Evolutionary conservation across 2,329 filamentous ascomycete genomes (phyloP).

Genomic region (Paracamarosporium sp.): DNA sequence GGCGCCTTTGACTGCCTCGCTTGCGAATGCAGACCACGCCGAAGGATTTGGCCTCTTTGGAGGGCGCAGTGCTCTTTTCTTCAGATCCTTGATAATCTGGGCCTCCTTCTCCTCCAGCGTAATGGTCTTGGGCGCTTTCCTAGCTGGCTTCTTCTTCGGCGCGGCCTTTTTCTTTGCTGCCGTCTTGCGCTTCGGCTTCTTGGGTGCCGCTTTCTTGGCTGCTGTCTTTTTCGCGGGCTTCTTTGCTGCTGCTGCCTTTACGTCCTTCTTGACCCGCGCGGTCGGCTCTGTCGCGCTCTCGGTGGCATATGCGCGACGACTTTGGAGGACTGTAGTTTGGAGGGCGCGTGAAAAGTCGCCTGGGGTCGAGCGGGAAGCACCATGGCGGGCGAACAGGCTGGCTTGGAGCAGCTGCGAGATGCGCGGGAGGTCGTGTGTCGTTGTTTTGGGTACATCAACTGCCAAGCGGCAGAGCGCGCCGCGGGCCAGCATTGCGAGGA

Average conservation of each 20-base stretch:
- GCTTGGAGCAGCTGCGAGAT: slow-evolving; percentile 38
- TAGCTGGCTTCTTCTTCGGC: slow-evolving; percentile 9
- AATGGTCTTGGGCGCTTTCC: too few species aligned
- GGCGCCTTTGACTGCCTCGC: slow-evolving; percentile 20
- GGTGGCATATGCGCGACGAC: slow-evolving; percentile 44
- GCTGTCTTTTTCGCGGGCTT: slow-evolving; percentile 25
- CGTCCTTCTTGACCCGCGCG: slow-evolving; percentile 33
- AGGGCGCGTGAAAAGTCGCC: slow-evolving; percentile 33
- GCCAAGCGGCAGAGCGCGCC: slow-evolving; percentile 45
- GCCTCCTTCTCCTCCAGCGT: slow-evolving; percentile 39
- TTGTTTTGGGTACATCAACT: slow-evolving; percentile 41
- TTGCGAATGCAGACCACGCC: slow-evolving; percentile 35
- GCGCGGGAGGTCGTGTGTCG: slow-evolving; percentile 44
- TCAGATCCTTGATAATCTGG: slow-evolving; percentile 37
- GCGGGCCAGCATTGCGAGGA: slow-evolving; percentile 43
- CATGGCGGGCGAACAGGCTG: slow-evolving; percentile 30
- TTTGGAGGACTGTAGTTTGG: slow-evolving; percentile 22
- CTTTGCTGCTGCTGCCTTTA: slow-evolving; percentile 32
- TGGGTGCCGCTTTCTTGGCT: slow-evolving; percentile 29
- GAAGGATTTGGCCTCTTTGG: slow-evolving; percentile 22
- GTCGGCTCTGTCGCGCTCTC: slow-evolving; percentile 40
- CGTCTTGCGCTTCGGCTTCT: slow-evolving; percentile 14
- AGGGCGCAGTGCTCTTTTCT: slow-evolving; percentile 45
- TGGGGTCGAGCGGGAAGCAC: slow-evolving; percentile 19
- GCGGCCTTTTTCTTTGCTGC: slow-evolving; percentile 24